Percentiles rank a stretch among this genome's conserved stretches.
Evolutionary conservation across 768 basidiomycete species (phyloP).

Genomic region (Lentinus tigrinus): DNA sequence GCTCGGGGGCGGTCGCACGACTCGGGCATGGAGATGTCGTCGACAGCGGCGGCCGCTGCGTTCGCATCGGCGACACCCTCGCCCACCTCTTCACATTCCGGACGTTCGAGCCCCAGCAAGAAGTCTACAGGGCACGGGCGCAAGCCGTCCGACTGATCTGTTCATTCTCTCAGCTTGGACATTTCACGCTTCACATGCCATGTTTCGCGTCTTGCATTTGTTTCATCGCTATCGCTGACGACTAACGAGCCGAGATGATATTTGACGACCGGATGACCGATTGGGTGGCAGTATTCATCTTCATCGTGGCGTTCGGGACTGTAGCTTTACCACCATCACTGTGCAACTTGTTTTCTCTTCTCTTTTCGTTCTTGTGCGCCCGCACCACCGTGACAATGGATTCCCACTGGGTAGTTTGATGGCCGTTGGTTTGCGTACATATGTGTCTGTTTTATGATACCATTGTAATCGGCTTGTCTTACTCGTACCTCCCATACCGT

Average conservation of each 20-base stretch:
- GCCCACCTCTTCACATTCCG: constrained; percentile 1
- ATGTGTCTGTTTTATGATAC: constrained; percentile 3
- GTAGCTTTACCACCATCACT: neutral
- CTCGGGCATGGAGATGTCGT: constrained; percentile 12
- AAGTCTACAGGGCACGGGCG: constrained; percentile 6
- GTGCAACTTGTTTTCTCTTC: neutral
- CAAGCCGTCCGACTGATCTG: constrained; percentile 2
- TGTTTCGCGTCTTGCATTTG: neutral
- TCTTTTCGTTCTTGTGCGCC: neutral
- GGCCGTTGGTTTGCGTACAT: neutral
- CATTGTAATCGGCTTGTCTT: constrained; percentile 5
- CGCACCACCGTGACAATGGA: neutral
- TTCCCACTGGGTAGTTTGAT: neutral
- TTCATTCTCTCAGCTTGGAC: neutral
- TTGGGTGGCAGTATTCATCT: neutral
- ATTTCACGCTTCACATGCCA: neutral
- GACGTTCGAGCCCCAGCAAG: constrained; percentile 15
- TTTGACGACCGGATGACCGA: neutral
- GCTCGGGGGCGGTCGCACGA: constrained; percentile 8
- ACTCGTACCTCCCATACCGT: neutral
- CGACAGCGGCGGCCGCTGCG: constrained; percentile 13
- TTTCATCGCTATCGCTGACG: neutral
- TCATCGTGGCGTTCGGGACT: neutral
- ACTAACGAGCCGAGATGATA: constrained; percentile 4
- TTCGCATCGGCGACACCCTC: constrained; percentile 15